phyloP scores from a whole-genome alignment of 306 rosid species.

The Castanea mollissima region DNA sequence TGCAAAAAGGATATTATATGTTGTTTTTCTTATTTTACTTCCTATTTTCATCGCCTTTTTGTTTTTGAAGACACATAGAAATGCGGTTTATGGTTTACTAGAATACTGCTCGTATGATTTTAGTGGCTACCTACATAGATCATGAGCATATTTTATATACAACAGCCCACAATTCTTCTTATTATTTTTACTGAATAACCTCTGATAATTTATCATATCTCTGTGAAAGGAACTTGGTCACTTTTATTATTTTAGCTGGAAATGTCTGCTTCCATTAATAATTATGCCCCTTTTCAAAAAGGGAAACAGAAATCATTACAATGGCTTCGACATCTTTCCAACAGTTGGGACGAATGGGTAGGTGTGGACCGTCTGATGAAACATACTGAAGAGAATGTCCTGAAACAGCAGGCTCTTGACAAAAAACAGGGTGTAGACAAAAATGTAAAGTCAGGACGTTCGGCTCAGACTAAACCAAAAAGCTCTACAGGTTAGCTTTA shows the following conservation, averaged over 20 bases:
- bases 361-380: constrained; percentile 80
- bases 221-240: constrained; percentile 1
- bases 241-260: constrained; percentile 3
- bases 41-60: not conserved
- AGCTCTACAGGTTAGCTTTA: constrained; percentile 49
- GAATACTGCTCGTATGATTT: not conserved
- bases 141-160: not conserved
- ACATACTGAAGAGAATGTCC: constrained; percentile 62
- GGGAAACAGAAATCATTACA: constrained; percentile 60
- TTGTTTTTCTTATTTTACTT: not conserved
- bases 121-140: not conserved
- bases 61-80: not conserved
- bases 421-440: constrained; percentile 70
- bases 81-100: not conserved
- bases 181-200: not conserved
- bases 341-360: constrained; percentile 99
- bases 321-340: constrained; percentile 65
- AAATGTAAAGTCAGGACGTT: constrained; percentile 69
- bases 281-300: constrained; percentile 46
- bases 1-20: not conserved
- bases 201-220: not conserved
- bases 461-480: constrained; percentile 66
- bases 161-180: not conserved
- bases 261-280: constrained; percentile 36
- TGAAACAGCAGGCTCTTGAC: constrained; percentile 66